Percentiles rank a stretch among this genome's conserved stretches.
Evolutionary conservation across 1,284 basidiomycete genomes (phyloP).

Genomic region (Leccinum fuscescens): DNA sequence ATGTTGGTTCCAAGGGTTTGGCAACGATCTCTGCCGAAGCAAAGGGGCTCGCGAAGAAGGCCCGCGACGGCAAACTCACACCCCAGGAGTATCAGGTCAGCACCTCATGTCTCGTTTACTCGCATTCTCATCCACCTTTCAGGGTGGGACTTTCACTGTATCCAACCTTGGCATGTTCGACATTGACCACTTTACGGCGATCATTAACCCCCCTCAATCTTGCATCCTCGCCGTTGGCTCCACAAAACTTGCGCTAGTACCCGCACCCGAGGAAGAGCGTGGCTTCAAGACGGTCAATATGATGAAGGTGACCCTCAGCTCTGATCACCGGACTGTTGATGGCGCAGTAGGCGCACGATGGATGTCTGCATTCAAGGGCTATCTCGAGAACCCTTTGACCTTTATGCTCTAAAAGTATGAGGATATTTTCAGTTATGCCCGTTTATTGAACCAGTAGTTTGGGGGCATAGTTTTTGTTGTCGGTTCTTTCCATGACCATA

Average conservation of each 20-base stretch:
- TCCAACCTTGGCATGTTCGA: conserved; percentile 99
- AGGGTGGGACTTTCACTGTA: conserved; percentile 98
- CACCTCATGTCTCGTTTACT: background rate
- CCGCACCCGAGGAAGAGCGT: conserved; percentile 85
- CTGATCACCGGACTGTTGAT: conserved; percentile 94
- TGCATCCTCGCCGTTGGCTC: conserved; percentile 96
- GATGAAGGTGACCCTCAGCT: conserved; percentile 96
- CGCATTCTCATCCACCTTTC: conserved; percentile 3
- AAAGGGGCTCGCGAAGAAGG: conserved; percentile 91
- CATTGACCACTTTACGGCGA: conserved; percentile 94
- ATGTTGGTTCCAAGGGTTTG: conserved; percentile 90
- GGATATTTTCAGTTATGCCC: conserved; percentile 1
- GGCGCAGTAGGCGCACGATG: conserved; percentile 90
- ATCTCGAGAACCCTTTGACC: conserved; percentile 94
- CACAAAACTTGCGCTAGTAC: conserved; percentile 85
- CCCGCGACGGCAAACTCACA: conserved; percentile 93
- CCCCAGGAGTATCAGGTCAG: conserved; percentile 93
- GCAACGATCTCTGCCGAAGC: conserved; percentile 90
- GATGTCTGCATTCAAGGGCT: conserved; percentile 94
- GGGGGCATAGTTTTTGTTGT: conserved; percentile 4
- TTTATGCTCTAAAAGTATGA: conserved; percentile 75
- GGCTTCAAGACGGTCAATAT: conserved; percentile 90
- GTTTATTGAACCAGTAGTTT: background rate
- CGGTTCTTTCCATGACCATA: conserved; percentile 23
- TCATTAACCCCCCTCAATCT: conserved; percentile 98